Percentiles rank a stretch among this genome's conserved stretches.
These are phyloP conservation scores for Amylostereum areolatum DNA, from an alignment of 1,284 basidiomycete species.

Conservation along the genomic window DNA sequence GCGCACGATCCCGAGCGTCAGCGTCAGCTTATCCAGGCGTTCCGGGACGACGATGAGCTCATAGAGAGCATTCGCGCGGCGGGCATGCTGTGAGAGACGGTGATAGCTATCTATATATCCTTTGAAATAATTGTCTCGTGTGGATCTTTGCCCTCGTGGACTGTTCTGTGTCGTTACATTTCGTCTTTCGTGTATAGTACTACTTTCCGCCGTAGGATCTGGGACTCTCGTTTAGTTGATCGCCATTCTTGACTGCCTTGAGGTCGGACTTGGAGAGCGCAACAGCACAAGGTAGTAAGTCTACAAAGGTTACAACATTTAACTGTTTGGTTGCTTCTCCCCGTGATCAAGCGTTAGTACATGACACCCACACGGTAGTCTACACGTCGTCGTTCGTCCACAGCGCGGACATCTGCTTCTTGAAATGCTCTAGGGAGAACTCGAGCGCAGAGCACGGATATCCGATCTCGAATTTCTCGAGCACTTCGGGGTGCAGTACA, in stretches of 20 bases:
- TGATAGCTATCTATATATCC: not conserved
- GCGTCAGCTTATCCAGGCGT: constrained; percentile 38
- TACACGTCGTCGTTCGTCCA: constrained; percentile 19
- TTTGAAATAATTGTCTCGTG: too few species aligned
- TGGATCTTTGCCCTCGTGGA: too few species aligned
- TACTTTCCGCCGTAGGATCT: too few species aligned
- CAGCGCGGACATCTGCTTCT: constrained; percentile 46
- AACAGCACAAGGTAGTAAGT: too few species aligned
- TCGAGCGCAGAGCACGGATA: constrained; percentile 97
- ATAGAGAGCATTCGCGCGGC: constrained; percentile 56
- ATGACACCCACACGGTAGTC: not conserved
- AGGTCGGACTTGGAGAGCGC: too few species aligned
- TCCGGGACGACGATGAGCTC: constrained; percentile 49
- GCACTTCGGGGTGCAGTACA: constrained; percentile 86
- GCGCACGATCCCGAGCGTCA: constrained; percentile 39
- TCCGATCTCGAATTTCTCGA: constrained; percentile 87
- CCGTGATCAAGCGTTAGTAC: too few species aligned
- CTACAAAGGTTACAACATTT: too few species aligned
- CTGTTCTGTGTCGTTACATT: too few species aligned
- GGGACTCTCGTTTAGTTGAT: too few species aligned
- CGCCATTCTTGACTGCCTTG: too few species aligned
- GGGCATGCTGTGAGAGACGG: constrained; percentile 45
- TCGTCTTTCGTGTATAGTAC: too few species aligned
- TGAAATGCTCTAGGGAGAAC: constrained; percentile 90
- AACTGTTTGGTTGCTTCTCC: too few species aligned